phyloP scores from a whole-genome alignment of 2,329 filamentous ascomycete genomes.

The Cladosporium velox region DNA sequence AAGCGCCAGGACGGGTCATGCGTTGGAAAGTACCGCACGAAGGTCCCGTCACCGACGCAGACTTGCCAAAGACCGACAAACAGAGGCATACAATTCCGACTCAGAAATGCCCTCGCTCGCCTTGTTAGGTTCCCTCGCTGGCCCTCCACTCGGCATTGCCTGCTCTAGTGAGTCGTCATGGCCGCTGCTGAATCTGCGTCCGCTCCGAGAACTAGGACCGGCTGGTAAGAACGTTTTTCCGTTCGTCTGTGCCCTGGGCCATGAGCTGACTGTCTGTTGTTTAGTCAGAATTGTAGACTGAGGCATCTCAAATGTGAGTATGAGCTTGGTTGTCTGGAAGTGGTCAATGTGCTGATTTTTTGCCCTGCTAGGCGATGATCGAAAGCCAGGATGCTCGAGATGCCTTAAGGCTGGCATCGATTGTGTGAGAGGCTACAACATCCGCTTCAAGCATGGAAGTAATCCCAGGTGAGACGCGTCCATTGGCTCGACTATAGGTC shows the following conservation, averaged over 20 bases:
- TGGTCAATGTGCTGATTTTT: background rate
- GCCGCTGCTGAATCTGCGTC: slow-evolving; percentile 9
- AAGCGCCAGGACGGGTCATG: slow-evolving; percentile 7
- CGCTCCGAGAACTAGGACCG: slow-evolving; percentile 29
- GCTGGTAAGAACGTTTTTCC: slow-evolving; percentile 27
- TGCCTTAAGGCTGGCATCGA: slow-evolving; percentile 36
- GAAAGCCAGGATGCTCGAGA: slow-evolving; percentile 32
- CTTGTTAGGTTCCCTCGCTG: background rate
- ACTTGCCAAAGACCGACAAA: slow-evolving; percentile 20
- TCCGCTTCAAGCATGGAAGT: slow-evolving; percentile 36
- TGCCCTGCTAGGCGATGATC: slow-evolving; percentile 31
- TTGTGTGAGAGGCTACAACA: slow-evolving; percentile 36
- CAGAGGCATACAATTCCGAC: slow-evolving; percentile 16
- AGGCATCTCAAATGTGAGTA: slow-evolving; percentile 35
- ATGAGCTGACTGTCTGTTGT: slow-evolving; percentile 16
- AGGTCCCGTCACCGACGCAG: slow-evolving; percentile 9
- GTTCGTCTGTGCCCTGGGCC: background rate
- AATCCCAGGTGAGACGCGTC: slow-evolving; percentile 33
- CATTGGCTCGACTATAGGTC: background rate
- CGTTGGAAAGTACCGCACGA: slow-evolving; percentile 9
- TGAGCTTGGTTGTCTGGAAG: background rate
- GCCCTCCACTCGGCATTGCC: slow-evolving; percentile 17
- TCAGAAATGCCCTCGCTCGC: slow-evolving; percentile 10
- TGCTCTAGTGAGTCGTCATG: slow-evolving; percentile 14
- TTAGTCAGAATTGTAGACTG: slow-evolving; percentile 32